Percentiles rank a stretch among this genome's conserved stretches.
phyloP scores from a whole-genome alignment of 2,329 filamentous ascomycete species.

The Emmonsiellopsis sp. region DNA sequence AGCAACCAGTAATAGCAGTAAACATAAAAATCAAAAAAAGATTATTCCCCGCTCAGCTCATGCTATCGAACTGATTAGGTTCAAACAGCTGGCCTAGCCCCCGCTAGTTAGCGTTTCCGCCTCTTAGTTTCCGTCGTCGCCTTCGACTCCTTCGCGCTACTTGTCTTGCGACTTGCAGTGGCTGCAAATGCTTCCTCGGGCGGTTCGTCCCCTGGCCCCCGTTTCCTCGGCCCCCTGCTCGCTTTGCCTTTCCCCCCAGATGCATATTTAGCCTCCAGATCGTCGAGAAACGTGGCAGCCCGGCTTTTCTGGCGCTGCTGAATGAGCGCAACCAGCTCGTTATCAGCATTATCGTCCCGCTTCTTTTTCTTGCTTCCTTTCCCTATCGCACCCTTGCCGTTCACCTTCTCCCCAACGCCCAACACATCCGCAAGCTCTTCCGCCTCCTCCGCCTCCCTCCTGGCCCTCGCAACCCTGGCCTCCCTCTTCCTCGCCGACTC shows the following conservation, averaged over 20 bases:
- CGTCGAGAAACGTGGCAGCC: slow-evolving; percentile 55
- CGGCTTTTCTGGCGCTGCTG: slow-evolving; percentile 58
- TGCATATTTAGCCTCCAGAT: slow-evolving; percentile 68
- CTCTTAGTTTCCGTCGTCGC: slow-evolving; percentile 21
- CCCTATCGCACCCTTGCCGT: slow-evolving; percentile 33
- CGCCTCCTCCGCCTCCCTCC: slow-evolving; percentile 61
- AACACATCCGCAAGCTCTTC: slow-evolving; percentile 65
- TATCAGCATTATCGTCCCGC: slow-evolving; percentile 23
- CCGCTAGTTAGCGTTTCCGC: slow-evolving; percentile 3
- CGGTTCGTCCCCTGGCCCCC: slow-evolving; percentile 43
- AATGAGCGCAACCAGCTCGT: slow-evolving; percentile 64
- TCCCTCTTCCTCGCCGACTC: slow-evolving; percentile 60
- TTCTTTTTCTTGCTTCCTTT: slow-evolving; percentile 30
- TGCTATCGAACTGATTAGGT: neutral
- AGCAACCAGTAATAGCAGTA: neutral
- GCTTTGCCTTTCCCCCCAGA: slow-evolving; percentile 29
- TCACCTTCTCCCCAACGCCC: slow-evolving; percentile 62
- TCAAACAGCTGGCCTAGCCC: neutral
- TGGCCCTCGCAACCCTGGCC: slow-evolving; percentile 51
- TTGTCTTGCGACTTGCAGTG: slow-evolving; percentile 1
- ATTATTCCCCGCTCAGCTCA: neutral
- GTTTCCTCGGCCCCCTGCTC: slow-evolving; percentile 41
- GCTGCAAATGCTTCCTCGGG: slow-evolving; percentile 52
- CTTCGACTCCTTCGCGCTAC: slow-evolving; percentile 14
- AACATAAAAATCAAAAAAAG: neutral